Percentiles rank a stretch among this genome's conserved stretches.
Evolutionary conservation across 805 yeast species (phyloP).

Genomic region (Wickerhamiella kazuoi): DNA sequence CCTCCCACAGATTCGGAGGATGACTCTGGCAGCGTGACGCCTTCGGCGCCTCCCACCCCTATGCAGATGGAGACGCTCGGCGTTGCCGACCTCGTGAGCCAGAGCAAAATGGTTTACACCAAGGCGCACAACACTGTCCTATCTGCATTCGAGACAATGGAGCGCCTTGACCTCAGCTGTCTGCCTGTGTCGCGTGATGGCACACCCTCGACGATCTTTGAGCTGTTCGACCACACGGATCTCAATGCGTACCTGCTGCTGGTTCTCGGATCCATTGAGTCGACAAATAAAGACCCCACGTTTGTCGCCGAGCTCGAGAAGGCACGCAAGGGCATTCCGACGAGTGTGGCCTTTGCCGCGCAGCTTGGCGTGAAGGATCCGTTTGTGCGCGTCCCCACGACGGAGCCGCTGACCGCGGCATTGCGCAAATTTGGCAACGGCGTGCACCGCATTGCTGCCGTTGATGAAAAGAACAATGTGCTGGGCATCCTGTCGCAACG

Average conservation of each 20-base stretch:
- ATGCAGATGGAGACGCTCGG: slow-evolving; percentile 30
- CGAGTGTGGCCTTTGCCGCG: slow-evolving; percentile 78
- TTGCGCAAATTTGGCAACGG: slow-evolving; percentile 87
- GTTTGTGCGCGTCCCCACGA: slow-evolving; percentile 56
- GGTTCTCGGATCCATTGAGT: slow-evolving; percentile 53
- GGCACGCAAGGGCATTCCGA: slow-evolving; percentile 77
- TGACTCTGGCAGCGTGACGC: neutral
- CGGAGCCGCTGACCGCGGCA: slow-evolving; percentile 43
- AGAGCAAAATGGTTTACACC: slow-evolving; percentile 56
- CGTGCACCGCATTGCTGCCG: slow-evolving; percentile 81
- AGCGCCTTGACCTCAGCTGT: slow-evolving; percentile 58
- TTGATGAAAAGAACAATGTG: slow-evolving; percentile 35
- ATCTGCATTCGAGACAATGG: slow-evolving; percentile 66
- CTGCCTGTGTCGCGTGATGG: slow-evolving; percentile 41
- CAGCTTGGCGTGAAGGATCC: slow-evolving; percentile 78
- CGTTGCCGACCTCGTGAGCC: slow-evolving; percentile 57
- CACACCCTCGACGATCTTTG: slow-evolving; percentile 8
- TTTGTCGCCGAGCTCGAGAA: slow-evolving; percentile 29
- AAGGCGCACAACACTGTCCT: slow-evolving; percentile 59
- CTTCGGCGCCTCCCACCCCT: slow-evolving; percentile 1
- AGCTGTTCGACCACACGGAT: slow-evolving; percentile 84
- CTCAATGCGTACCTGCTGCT: slow-evolving; percentile 70
- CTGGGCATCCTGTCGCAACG: slow-evolving; percentile 85
- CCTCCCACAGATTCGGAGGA: neutral
- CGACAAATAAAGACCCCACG: slow-evolving; percentile 18